Evolutionary conservation across 768 basidiomycete species (phyloP).

Genomic region (Cytidiella melzeri): DNA sequence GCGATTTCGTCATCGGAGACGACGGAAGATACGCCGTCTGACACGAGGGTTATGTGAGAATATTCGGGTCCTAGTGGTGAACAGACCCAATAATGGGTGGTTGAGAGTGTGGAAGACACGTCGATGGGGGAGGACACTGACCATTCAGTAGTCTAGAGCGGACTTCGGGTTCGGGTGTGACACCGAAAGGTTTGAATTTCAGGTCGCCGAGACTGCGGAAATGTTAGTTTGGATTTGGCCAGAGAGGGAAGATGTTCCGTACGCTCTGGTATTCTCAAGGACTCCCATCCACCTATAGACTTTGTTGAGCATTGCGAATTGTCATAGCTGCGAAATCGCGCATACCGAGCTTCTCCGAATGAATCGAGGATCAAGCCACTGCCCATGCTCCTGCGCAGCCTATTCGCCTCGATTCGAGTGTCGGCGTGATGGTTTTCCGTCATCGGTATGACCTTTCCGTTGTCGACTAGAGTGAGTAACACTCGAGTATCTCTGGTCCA

Average conservation of each 20-base stretch:
- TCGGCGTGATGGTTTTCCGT: conserved; percentile 98
- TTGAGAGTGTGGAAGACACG: not conserved
- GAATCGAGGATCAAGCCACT: conserved; percentile 88
- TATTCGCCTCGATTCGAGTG: conserved; percentile 73
- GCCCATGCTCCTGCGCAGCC: conserved; percentile 87
- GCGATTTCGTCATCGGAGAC: conserved; percentile 93
- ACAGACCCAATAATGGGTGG: no score
- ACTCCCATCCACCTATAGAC: conserved; percentile 84
- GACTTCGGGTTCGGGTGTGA: conserved; percentile 91
- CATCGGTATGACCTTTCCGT: conserved; percentile 74
- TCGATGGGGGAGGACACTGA: conserved; percentile 28
- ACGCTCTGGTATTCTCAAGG: conserved; percentile 88
- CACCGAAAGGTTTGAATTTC: conserved; percentile 82
- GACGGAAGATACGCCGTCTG: conserved; percentile 88
- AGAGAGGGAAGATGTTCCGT: conserved; percentile 18
- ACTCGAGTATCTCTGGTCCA: conserved; percentile 78
- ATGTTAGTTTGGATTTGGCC: conserved; percentile 1
- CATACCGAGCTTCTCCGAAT: conserved; percentile 84
- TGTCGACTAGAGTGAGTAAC: conserved; percentile 67
- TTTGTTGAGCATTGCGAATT: not conserved
- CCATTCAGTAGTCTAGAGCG: conserved; percentile 70
- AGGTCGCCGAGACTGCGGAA: conserved; percentile 74
- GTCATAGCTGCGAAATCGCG: not conserved
- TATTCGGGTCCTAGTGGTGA: conserved; percentile 59
- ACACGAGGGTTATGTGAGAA: conserved; percentile 84